Evolutionary conservation across 1,284 basidiomycete genomes (phyloP), one percentile per base, ranked within the genome.

Genomic region (Cutaneotrichosporon sp.): DNA sequence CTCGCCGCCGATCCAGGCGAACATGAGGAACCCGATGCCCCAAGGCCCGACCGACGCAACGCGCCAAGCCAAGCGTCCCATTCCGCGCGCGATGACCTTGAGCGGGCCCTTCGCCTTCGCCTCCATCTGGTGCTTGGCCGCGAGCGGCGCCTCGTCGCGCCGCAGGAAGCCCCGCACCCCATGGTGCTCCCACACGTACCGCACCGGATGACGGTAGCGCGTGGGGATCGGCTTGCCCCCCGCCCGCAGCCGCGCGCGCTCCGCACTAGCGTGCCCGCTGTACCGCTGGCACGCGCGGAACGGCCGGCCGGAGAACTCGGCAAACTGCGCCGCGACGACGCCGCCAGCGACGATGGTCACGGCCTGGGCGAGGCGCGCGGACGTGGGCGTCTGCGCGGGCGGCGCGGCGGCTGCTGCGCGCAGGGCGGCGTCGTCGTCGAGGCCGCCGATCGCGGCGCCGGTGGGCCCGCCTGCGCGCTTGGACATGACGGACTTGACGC

Each of bases 1-100:
- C 51, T 75, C 73, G 14, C 73, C 73, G 14, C 73, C 73, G 5
- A 74, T 66, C 68, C 70, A 75, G 4, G 73, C 69, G 65, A 69
- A 75, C 11, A 71, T 64, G 19, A 75, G 48, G 51, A 75, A 75
- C 8, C 71, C 72, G n/a, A 70, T 57, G 4, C 72, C 72, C 73
- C 73, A 75, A 4, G 73, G 73, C 8, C 70, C 70, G 9, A 75
- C 71, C 12, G 65, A 64, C 1, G 71, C 69, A 25, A 75, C 39
- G 29, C 70, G 61, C 69, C 70, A 73, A 3, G 64, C 69, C 4
- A 69, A 52, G 17, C 70, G 55, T 34, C 59, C 62, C 33, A 64
- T 34, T 3, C 29, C 8, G 8, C 51, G 51, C n/a, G 46, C 39
- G 20, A 51, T 17, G 10, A 32, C 27, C 25, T 24, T 22, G 1